Evolutionary conservation across 176 grass and related monocot genomes (phyloP).

Genomic region (Poa pratensis): DNA sequence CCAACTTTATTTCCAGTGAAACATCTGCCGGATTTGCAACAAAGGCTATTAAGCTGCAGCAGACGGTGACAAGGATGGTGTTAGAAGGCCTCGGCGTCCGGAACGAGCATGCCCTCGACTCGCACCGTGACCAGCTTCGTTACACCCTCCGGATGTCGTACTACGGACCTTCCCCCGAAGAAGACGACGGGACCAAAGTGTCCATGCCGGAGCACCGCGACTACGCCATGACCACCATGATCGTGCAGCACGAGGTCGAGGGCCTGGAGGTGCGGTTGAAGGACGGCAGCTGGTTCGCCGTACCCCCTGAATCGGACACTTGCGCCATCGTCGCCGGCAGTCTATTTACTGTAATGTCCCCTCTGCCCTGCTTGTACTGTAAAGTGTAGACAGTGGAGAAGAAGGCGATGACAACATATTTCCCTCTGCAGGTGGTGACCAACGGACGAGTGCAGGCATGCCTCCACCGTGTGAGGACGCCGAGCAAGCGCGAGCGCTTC

Average conservation of each 20-base stretch:
- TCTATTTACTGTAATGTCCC: not conserved
- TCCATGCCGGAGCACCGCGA: not conserved
- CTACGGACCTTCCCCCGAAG: not conserved
- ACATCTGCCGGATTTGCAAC: not conserved
- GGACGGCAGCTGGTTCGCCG: not conserved
- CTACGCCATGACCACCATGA: not conserved
- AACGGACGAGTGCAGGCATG: not conserved
- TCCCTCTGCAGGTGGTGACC: not conserved
- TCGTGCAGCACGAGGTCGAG: slow-evolving; percentile 33
- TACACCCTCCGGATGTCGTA: not conserved
- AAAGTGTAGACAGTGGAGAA: not conserved
- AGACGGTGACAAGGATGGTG: not conserved
- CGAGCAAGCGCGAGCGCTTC: not conserved
- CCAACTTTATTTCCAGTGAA: not conserved
- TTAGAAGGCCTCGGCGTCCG: not conserved
- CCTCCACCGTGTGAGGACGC: not conserved
- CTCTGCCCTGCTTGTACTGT: not conserved
- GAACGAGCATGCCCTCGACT: not conserved
- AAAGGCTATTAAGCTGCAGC: not conserved
- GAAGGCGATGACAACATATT: not conserved
- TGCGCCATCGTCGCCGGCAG: not conserved
- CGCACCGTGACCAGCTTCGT: not conserved
- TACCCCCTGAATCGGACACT: not conserved
- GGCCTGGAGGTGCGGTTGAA: slow-evolving; percentile 22
- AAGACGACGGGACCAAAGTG: not conserved